Evolutionary conservation across 768 basidiomycete species (phyloP), one percentile per base, ranked within the genome.

Genomic region (Tremella mesenterica): DNA sequence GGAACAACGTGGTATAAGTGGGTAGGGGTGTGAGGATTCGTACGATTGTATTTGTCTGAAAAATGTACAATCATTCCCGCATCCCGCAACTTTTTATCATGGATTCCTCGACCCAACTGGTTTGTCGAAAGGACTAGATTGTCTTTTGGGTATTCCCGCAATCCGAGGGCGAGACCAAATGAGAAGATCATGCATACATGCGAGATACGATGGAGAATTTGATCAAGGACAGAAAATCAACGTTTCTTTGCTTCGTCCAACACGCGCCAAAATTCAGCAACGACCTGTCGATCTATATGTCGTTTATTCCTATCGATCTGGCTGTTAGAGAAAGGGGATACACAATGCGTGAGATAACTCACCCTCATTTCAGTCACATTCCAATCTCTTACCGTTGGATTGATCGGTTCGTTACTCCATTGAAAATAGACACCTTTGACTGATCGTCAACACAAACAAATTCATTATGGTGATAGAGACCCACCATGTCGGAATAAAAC

Each of bases 361-460:
- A 87, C 92, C 80, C 88, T 90, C 57, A 96, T 79, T 67, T 93
- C 88, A 0, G 86, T 86, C 16, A 99, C 93, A 61, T 96, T 96
- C 95, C 95, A 97, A 56, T 93, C 89, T 71, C 86, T 86, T 58
- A 93, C 86, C 59, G 85, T 88, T 0, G 81, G 72, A 58, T 95
- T 93, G 20, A 85, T 83, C 7, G 88, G 86, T 61, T 95, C 91
- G 63, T 89, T 90, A 39, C 85, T 80, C 86, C 90, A 91, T n/a
- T 88, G 82, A 20, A 96, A 84, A 71, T 95, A 89, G 23, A 99
- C 79, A 1, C 95, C 95, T 73, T 93, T 93, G 25, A 99, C 93
- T 96, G 60, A 44, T 21, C 7, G n/a, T 6, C 26, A 13, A 38
- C 23, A 4, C 1, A 0, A 49, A 31, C 7, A 21, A 13, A 33